A percentile compares a stretch with the other conserved stretches of the same genome.
These are phyloP conservation scores for Pelargonium cotyledonis DNA, from an alignment of 441 rosid species.

Conservation along the genomic window DNA sequence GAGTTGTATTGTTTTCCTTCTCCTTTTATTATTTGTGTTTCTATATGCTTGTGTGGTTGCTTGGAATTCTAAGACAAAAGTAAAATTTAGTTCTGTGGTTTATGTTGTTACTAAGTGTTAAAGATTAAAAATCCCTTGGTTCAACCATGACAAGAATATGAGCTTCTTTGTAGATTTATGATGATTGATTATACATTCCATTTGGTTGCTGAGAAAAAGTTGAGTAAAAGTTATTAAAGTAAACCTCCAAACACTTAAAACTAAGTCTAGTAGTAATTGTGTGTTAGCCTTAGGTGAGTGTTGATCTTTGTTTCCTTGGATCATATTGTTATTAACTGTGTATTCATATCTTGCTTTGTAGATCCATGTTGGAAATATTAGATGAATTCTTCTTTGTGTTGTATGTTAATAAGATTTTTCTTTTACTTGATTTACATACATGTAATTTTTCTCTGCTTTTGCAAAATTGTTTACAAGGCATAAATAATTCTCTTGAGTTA, in stretches of 20 bases:
- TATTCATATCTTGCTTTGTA: background rate
- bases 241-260: background rate
- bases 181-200: background rate
- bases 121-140: background rate
- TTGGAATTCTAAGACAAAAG: background rate
- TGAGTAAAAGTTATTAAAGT: background rate
- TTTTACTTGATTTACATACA: background rate
- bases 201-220: no score
- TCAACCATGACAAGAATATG: background rate
- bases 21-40: background rate
- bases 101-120: background rate
- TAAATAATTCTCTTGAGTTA: background rate
- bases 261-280: background rate
- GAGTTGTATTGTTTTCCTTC: no score
- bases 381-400: background rate
- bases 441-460: background rate
- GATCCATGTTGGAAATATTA: background rate
- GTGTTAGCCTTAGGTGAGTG: background rate
- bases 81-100: background rate
- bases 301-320: background rate
- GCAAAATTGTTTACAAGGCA: background rate
- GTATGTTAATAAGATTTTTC: background rate
- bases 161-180: background rate
- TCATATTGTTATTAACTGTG: background rate
- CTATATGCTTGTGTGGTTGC: conserved; percentile 8